Percentiles rank a stretch among this genome's conserved stretches.
Conservation (phyloP, 2,329 filamentous ascomycete species). For the Hypoxylon sp. region DNA sequence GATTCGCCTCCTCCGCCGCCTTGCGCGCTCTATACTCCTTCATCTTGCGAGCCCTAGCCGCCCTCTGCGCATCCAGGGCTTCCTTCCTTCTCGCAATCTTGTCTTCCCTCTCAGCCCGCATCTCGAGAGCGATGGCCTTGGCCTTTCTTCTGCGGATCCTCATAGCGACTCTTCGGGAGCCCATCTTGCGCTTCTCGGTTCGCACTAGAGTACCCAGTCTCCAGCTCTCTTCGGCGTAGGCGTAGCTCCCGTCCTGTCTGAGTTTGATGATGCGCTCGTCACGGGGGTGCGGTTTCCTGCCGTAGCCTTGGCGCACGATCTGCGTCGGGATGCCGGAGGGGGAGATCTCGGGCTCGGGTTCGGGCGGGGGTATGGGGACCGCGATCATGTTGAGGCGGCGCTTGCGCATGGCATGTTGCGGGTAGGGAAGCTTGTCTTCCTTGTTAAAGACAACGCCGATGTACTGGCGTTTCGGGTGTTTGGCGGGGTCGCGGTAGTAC, state of each 20-base stretch:
- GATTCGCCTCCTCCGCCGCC: constrained; percentile 30
- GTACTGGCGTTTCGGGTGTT: constrained; percentile 89
- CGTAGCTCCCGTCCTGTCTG: constrained; percentile 62
- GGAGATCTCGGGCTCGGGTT: constrained; percentile 57
- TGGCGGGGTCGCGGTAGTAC: constrained; percentile 90
- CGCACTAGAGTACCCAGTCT: constrained; percentile 67
- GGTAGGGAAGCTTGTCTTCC: constrained; percentile 82
- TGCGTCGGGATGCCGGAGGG: constrained; percentile 65
- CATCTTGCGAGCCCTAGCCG: constrained; percentile 43
- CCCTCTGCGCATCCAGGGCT: constrained; percentile 48
- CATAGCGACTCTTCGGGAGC: constrained; percentile 62
- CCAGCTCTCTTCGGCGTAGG: constrained; percentile 72
- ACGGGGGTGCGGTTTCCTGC: constrained; percentile 53
- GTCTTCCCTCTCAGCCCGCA: constrained; percentile 50
- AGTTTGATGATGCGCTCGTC: constrained; percentile 64
- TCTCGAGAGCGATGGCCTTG: constrained; percentile 50
- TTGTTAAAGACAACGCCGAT: constrained; percentile 94
- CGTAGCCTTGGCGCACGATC: constrained; percentile 56
- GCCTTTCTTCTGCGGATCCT: constrained; percentile 62
- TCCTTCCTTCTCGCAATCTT: constrained; percentile 52
- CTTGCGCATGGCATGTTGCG: constrained; percentile 78
- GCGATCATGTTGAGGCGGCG: constrained; percentile 81
- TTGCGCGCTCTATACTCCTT: constrained; percentile 44
- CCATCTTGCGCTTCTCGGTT: constrained; percentile 61
- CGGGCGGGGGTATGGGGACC: constrained; percentile 57